These are phyloP conservation scores for Teunomyces stri DNA, from an alignment of 805 yeast genomes.

Conservation along the genomic window DNA sequence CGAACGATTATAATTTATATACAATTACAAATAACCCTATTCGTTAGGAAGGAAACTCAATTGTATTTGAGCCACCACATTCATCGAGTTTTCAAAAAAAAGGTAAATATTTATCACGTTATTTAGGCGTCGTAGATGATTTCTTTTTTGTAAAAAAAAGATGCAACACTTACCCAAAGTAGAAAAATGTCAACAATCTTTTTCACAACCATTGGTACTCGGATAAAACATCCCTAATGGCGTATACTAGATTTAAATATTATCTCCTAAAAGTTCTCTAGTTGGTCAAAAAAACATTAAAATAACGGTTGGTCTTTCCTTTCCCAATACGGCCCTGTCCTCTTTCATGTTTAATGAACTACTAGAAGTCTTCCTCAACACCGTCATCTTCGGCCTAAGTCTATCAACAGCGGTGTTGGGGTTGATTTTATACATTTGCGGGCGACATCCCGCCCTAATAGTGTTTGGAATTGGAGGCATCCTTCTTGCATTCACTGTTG, in stretches of 20 bases:
- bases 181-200: slow-evolving; percentile 2
- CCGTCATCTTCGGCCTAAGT: not conserved
- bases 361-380: slow-evolving; percentile 2
- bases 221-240: not conserved
- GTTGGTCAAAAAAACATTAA: not conserved
- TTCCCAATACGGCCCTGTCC: not conserved
- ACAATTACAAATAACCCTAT: too few relatives aligned
- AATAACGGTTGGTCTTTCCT: not conserved
- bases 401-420: not conserved
- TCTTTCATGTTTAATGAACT: not conserved
- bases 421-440: slow-evolving; percentile 1
- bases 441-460: slow-evolving; percentile 1
- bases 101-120: not conserved
- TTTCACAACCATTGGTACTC: not conserved
- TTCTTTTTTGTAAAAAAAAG: not conserved
- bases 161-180: slow-evolving; percentile 1
- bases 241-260: not conserved
- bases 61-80: too few relatives aligned
- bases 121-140: not conserved
- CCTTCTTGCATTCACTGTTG: not conserved
- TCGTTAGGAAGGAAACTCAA: too few relatives aligned
- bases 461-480: slow-evolving; percentile 3
- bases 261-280: not conserved
- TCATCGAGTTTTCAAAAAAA: too few relatives aligned
- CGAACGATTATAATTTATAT: too few relatives aligned